phyloP scores from a whole-genome alignment of 2,329 filamentous ascomycete species.

The Fusarium xylarioides region DNA sequence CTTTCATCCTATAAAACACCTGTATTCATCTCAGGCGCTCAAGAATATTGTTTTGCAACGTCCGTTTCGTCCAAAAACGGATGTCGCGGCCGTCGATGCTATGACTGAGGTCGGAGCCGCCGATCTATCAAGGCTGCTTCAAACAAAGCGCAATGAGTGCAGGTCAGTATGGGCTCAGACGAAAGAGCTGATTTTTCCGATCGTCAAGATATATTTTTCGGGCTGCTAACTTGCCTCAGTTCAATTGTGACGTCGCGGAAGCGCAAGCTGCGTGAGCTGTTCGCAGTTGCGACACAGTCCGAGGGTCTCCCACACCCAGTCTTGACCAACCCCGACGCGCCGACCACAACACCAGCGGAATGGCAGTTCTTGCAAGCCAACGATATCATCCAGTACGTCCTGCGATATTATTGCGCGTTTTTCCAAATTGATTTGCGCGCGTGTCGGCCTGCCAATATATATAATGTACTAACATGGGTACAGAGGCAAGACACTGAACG shows the following conservation, averaged over 20 bases:
- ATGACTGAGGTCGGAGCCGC: conserved; percentile 75
- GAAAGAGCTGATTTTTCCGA: conserved; percentile 62
- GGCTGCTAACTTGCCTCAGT: conserved; percentile 60
- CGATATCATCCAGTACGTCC: conserved; percentile 68
- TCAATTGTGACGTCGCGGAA: conserved; percentile 85
- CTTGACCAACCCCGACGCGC: conserved; percentile 66
- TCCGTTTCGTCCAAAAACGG: conserved; percentile 73
- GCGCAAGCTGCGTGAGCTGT: conserved; percentile 90
- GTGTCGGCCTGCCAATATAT: conserved; percentile 23
- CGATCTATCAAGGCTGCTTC: conserved; percentile 73
- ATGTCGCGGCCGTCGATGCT: conserved; percentile 74
- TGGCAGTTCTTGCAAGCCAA: conserved; percentile 64
- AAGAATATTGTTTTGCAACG: conserved; percentile 46
- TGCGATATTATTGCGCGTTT: conserved; percentile 19
- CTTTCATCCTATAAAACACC: conserved; percentile 46
- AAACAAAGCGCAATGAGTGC: conserved; percentile 70
- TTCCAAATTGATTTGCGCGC: conserved; percentile 25
- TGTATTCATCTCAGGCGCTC: conserved; percentile 44
- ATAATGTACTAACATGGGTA: conserved; percentile 35
- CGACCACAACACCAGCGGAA: conserved; percentile 61
- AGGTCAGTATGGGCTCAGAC: conserved; percentile 59
- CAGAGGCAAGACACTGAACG: conserved; percentile 57
- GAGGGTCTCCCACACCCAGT: conserved; percentile 68
- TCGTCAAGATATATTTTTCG: conserved; percentile 56
- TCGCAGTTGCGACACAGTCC: conserved; percentile 77